Percentiles rank a stretch among this genome's conserved stretches.
phyloP scores from a whole-genome alignment of 495 filamentous ascomycete genomes.

The Penicillium nucicola region DNA sequence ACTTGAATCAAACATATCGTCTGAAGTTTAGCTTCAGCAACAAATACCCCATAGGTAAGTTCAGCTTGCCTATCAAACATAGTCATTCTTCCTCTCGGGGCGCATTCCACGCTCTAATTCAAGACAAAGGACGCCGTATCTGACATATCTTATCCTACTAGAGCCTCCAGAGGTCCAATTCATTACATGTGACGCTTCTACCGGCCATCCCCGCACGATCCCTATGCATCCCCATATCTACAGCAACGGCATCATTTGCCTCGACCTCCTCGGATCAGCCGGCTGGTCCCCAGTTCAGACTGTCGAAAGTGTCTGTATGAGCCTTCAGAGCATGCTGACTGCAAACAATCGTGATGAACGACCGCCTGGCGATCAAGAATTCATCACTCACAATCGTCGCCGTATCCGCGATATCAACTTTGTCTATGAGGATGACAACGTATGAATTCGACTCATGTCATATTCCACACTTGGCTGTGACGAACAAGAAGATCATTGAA shows the following conservation, averaged over 20 bases:
- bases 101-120: background rate
- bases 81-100: background rate
- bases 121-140: background rate
- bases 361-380: conserved; percentile 81
- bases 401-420: conserved; percentile 84
- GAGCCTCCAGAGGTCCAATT: conserved; percentile 95
- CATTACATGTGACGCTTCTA: conserved; percentile 45
- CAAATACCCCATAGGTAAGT: conserved; percentile 85
- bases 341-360: conserved; percentile 87
- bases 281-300: conserved; percentile 98
- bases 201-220: conserved; percentile 61
- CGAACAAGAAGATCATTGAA: background rate
- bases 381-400: conserved; percentile 72
- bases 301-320: conserved; percentile 96
- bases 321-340: conserved; percentile 96
- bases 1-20: conserved; percentile 74
- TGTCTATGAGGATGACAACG: conserved; percentile 80
- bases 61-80: background rate
- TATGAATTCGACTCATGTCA: conserved; percentile 41
- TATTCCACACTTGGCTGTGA: background rate
- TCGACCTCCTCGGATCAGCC: conserved; percentile 81
- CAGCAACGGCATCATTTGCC: conserved; percentile 96
- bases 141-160: conserved; percentile 22
- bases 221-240: conserved; percentile 98
- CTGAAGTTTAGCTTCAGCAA: conserved; percentile 81